These are phyloP conservation scores for Coemansia sp. DNA, from an alignment of 192 early-diverging fungal species.

Conservation along the genomic window DNA sequence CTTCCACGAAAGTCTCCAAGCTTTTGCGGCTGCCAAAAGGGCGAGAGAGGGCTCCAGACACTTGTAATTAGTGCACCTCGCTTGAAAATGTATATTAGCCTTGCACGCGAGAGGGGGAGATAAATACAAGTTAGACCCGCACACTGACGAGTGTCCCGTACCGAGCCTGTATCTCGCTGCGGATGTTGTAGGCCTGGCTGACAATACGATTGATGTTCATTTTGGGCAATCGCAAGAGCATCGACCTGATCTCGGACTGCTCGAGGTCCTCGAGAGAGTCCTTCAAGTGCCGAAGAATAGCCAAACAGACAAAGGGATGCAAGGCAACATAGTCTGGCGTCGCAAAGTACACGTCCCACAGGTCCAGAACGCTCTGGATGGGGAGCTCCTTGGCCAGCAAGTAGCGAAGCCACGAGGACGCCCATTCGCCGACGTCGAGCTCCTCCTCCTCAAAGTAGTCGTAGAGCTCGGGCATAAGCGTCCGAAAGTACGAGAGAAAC, in stretches of 20 bases:
- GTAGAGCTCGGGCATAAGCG: constrained; percentile 85
- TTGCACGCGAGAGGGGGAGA: not conserved
- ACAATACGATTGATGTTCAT: constrained; percentile 73
- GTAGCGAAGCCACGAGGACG: constrained; percentile 80
- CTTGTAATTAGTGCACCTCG: not conserved
- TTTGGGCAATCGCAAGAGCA: constrained; percentile 76
- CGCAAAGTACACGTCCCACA: constrained; percentile 94
- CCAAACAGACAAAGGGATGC: constrained; percentile 87
- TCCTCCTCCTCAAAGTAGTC: constrained; percentile 96
- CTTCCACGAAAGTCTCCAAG: not conserved
- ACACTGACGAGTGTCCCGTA: constrained; percentile 30
- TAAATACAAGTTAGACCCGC: not conserved
- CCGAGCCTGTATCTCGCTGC: constrained; percentile 69
- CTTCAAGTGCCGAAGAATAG: constrained; percentile 74
- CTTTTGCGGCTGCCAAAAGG: not conserved
- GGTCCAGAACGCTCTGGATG: constrained; percentile 73
- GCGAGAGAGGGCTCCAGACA: not conserved
- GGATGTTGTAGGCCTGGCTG: constrained; percentile 69
- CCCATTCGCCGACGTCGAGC: constrained; percentile 86
- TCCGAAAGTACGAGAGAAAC: constrained; percentile 85
- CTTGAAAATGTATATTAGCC: not conserved
- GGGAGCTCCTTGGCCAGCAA: constrained; percentile 84
- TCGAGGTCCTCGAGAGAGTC: constrained; percentile 89
- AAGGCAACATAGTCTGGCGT: constrained; percentile 72
- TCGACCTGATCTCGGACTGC: constrained; percentile 86